Conservation (phyloP, 208 protist species). For the Balamuthia mandrillaris region DNA sequence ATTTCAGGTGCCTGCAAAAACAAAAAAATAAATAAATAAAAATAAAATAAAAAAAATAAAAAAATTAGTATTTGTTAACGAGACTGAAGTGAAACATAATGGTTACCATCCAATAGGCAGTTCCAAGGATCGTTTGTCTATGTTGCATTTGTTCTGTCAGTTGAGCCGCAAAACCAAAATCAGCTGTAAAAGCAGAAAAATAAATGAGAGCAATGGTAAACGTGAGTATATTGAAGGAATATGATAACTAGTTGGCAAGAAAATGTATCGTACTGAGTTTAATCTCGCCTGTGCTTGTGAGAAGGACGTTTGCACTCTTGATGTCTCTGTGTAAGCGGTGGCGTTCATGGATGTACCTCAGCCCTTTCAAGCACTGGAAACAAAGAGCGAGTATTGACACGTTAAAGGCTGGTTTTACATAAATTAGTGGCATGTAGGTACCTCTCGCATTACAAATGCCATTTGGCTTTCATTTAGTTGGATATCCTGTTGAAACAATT, state of each 20-base stretch:
- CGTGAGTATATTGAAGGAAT: neutral
- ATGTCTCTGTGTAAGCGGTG: conserved; percentile 78
- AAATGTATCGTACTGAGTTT: conserved; percentile 36
- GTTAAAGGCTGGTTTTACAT: neutral
- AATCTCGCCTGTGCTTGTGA: conserved; percentile 49
- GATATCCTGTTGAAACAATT: conserved; percentile 49
- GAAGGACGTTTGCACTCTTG: conserved; percentile 76
- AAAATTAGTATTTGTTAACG: neutral
- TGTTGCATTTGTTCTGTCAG: conserved; percentile 67
- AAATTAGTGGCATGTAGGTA: neutral
- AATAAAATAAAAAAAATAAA: neutral
- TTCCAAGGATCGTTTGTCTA: conserved; percentile 70
- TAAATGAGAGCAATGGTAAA: neutral
- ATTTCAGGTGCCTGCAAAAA: conserved; percentile 31
- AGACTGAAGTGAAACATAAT: neutral
- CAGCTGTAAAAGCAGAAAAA: conserved; percentile 43
- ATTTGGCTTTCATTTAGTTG: conserved; percentile 56
- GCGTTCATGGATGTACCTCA: conserved; percentile 64
- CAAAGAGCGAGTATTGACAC: neutral
- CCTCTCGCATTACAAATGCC: conserved; percentile 49
- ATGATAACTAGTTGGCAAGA: neutral
- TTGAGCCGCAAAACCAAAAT: conserved; percentile 76
- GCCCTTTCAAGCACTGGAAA: conserved; percentile 46
- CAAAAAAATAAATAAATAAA: conserved; percentile 1
- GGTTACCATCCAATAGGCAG: conserved; percentile 74